Conservation (phyloP, 2,329 filamentous ascomycete species). For the Graphilbum sp. region DNA sequence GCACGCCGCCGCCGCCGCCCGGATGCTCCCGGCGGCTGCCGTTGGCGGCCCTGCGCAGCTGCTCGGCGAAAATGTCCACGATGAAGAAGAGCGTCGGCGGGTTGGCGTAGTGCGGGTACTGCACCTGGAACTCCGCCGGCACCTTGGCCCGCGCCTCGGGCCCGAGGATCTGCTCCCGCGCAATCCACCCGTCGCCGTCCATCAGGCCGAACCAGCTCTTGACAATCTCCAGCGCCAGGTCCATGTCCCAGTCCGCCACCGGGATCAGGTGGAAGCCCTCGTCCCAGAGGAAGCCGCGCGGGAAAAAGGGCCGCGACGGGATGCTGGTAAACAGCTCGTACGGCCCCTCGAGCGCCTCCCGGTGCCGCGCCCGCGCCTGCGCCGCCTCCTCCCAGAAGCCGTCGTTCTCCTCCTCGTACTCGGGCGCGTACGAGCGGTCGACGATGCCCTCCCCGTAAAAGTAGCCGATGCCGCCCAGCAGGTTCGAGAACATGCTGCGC, state of each 20-base stretch:
- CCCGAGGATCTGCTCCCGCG: conserved; percentile 86
- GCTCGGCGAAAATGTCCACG: conserved; percentile 69
- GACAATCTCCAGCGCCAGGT: conserved; percentile 72
- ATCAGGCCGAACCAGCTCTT: conserved; percentile 94
- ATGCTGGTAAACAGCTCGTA: conserved; percentile 83
- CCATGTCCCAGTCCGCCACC: conserved; percentile 85
- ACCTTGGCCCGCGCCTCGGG: conserved; percentile 89
- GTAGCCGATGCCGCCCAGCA: conserved; percentile 87
- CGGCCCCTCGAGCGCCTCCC: conserved; percentile 60
- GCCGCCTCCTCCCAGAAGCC: conserved; percentile 90
- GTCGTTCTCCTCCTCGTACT: conserved; percentile 91
- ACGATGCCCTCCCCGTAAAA: conserved; percentile 82
- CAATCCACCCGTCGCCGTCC: conserved; percentile 96
- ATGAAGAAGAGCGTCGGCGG: conserved; percentile 89
- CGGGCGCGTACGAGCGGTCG: conserved; percentile 77
- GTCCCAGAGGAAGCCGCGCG: conserved; percentile 92
- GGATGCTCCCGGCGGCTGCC: conserved; percentile 21
- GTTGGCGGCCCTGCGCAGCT: conserved; percentile 38
- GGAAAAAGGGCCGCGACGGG: conserved; percentile 90
- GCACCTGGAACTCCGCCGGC: conserved; percentile 77
- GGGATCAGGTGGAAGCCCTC: conserved; percentile 92
- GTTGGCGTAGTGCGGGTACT: conserved; percentile 96
- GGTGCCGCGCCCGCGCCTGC: conserved; percentile 53
- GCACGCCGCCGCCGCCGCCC: conserved; percentile 14
- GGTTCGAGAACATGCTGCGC: conserved; percentile 83